Evolutionary conservation across 192 early-diverging fungal genomes (phyloP).

Genomic region (Linnemannia schmuckeri): DNA sequence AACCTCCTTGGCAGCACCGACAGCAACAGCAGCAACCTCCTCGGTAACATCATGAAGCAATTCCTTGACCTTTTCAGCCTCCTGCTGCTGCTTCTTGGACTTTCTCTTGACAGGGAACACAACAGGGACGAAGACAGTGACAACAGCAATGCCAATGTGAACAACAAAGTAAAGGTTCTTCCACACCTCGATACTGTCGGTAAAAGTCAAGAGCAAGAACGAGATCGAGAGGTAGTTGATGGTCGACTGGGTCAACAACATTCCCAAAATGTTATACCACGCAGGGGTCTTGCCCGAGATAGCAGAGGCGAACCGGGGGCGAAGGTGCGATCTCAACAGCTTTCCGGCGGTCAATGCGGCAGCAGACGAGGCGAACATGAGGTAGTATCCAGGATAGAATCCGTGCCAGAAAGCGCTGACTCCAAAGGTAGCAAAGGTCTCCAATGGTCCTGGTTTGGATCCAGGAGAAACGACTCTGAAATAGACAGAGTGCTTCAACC

Average conservation of each 20-base stretch:
- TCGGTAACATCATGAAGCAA: conserved; percentile 17
- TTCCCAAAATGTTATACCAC: conserved; percentile 82
- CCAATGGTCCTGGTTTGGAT: conserved; percentile 65
- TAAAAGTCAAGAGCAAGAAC: conserved; percentile 75
- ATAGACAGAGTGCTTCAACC: conserved; percentile 92
- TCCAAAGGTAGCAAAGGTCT: conserved; percentile 83
- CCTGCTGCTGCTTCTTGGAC: conserved; percentile 39
- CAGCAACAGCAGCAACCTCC: conserved; percentile 19
- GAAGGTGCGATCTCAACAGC: conserved; percentile 32
- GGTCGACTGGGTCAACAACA: conserved; percentile 70
- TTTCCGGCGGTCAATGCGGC: conserved; percentile 24
- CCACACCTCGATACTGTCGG: conserved; percentile 72
- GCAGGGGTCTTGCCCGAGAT: conserved; percentile 29
- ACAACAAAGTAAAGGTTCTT: conserved; percentile 69
- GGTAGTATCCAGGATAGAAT: conserved; percentile 89
- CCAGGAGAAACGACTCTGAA: conserved; percentile 68
- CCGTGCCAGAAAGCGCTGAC: conserved; percentile 97
- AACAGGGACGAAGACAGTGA: conserved; percentile 41
- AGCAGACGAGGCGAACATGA: conserved; percentile 58
- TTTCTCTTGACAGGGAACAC: conserved; percentile 50
- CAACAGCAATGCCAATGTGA: conserved; percentile 67
- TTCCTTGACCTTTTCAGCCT: conserved; percentile 40
- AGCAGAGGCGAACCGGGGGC: conserved; percentile 15
- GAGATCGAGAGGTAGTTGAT: conserved; percentile 80
- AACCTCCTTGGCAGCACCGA: conserved; percentile 23